These are phyloP conservation scores for Berberis thunbergii DNA, from an alignment of 164 flowering plant genomes.

Conservation along the genomic window DNA sequence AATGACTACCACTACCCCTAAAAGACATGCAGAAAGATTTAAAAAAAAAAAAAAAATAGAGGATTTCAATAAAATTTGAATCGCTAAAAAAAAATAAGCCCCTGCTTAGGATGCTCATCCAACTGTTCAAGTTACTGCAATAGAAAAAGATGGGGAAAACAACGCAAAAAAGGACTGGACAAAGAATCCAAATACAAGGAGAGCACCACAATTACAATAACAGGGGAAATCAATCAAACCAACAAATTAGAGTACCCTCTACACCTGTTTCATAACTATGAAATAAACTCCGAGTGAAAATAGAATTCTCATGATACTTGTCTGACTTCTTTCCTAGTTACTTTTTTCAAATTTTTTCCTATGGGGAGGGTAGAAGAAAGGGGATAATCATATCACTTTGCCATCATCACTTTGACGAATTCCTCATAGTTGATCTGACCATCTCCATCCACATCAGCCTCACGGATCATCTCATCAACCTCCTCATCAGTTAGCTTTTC, in stretches of 20 bases:
- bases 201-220: neutral
- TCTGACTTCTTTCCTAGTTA: slow-evolving; percentile 5
- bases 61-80: no score
- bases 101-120: no score
- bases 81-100: no score
- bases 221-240: neutral
- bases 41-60: no score
- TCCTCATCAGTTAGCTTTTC: slow-evolving; percentile 61
- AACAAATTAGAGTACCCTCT: neutral
- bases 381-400: slow-evolving; percentile 37
- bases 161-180: neutral
- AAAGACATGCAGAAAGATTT: no score
- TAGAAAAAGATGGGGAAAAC: neutral
- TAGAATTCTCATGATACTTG: slow-evolving; percentile 5
- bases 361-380: neutral
- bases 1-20: no score
- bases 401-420: slow-evolving; percentile 79
- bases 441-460: slow-evolving; percentile 78
- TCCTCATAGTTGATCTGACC: slow-evolving; percentile 80
- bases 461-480: slow-evolving; percentile 83
- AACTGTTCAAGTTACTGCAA: no score
- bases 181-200: neutral
- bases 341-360: neutral
- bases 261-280: neutral
- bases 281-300: slow-evolving; percentile 6